These are phyloP conservation scores for Isoetes engelmannii DNA, from an alignment of 83 land plant genomes.

Conservation along the genomic window DNA sequence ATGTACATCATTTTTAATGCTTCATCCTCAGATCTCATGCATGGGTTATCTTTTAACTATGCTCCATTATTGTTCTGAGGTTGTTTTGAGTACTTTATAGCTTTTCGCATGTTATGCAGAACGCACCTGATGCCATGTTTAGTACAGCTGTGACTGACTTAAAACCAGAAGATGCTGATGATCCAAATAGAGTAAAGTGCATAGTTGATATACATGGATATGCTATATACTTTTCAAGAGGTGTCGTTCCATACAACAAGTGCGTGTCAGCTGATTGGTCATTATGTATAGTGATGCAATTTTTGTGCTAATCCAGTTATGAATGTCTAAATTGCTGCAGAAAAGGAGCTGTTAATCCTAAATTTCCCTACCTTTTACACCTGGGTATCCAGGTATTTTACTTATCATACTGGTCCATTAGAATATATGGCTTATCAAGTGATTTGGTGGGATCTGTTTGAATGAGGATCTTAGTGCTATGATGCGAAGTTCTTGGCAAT, in stretches of 20 bases:
- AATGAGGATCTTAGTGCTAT: constrained; percentile 57
- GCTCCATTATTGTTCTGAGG: background rate
- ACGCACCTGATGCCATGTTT: constrained; percentile 91
- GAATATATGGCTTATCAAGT: constrained; percentile 1
- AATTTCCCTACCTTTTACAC: constrained; percentile 87
- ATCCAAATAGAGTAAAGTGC: constrained; percentile 90
- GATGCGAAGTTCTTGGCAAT: constrained; percentile 70
- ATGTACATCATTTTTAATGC: too few relatives aligned
- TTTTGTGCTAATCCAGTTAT: constrained; percentile 2
- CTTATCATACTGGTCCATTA: background rate
- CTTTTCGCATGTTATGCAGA: constrained; percentile 30
- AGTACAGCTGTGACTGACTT: constrained; percentile 94
- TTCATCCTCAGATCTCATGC: too few relatives aligned
- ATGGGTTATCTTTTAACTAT: too few relatives aligned
- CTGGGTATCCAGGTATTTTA: constrained; percentile 87
- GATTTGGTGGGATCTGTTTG: background rate
- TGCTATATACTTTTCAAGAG: constrained; percentile 96
- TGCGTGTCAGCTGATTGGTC: constrained; percentile 22
- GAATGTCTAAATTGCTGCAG: constrained; percentile 34
- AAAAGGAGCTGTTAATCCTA: constrained; percentile 59
- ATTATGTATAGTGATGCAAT: background rate
- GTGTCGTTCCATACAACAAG: constrained; percentile 90
- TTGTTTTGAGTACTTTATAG: background rate
- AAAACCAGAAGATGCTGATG: constrained; percentile 79
- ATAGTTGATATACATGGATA: constrained; percentile 73